A percentile compares a stretch with the other conserved stretches of the same genome.
These are phyloP conservation scores for Aureobasidium zeae DNA, from an alignment of 2,329 filamentous ascomycete species.

Conservation along the genomic window DNA sequence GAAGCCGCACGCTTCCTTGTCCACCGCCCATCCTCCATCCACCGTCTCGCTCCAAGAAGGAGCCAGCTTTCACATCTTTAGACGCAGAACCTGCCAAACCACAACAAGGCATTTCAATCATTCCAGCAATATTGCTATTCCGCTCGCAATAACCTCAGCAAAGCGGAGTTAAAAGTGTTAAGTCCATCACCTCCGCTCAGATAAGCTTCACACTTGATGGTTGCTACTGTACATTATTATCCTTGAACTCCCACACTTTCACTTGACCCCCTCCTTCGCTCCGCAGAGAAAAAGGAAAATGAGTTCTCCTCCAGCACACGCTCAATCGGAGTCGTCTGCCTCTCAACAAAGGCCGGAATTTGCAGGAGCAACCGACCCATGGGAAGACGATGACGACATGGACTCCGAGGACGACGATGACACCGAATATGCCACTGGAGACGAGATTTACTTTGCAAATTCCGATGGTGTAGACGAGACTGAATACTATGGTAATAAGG, in stretches of 20 bases:
- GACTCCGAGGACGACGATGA: constrained; percentile 40
- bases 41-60: too few species aligned
- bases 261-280: background rate
- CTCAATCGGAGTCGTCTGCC: constrained; percentile 7
- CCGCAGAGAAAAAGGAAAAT: background rate
- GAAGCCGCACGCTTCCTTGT: too few species aligned
- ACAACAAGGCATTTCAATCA: too few species aligned
- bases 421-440: constrained; percentile 23
- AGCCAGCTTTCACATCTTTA: too few species aligned
- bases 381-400: constrained; percentile 41
- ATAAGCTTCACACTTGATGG: constrained; percentile 9
- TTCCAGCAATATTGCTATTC: background rate
- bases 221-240: background rate
- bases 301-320: constrained; percentile 1
- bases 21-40: too few species aligned
- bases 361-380: constrained; percentile 19
- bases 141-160: background rate
- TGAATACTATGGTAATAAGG: constrained; percentile 30
- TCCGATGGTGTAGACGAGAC: constrained; percentile 29
- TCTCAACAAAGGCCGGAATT: constrained; percentile 1
- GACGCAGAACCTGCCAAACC: too few species aligned
- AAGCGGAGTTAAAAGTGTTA: constrained; percentile 7
- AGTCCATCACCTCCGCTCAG: constrained; percentile 1
- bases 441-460: constrained; percentile 27
- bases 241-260: background rate